Percentiles rank a stretch among this genome's conserved stretches.
These are phyloP conservation scores for Exsudoporus floridanus DNA, from an alignment of 1,284 basidiomycete genomes.

Conservation along the genomic window DNA sequence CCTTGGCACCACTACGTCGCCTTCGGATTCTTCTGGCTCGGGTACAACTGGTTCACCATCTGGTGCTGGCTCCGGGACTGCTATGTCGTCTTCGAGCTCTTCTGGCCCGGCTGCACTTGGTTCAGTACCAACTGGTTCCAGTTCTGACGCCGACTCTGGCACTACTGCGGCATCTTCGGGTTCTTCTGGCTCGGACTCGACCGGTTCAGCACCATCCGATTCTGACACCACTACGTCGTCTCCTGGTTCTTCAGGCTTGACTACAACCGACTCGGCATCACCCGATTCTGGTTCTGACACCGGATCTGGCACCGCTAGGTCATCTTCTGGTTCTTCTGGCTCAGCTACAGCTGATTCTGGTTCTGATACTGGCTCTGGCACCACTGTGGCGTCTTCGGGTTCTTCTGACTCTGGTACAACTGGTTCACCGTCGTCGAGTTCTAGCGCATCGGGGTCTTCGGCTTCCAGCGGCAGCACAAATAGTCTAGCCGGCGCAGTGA, in stretches of 20 bases:
- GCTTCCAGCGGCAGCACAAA: background rate
- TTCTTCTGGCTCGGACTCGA: background rate
- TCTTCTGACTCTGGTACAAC: background rate
- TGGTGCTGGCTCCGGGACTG: too few relatives aligned
- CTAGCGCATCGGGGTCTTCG: background rate
- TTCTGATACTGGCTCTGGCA: background rate
- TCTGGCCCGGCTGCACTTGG: too few relatives aligned
- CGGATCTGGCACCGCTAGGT: background rate
- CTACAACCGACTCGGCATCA: background rate
- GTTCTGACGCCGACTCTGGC: background rate
- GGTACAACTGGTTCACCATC: background rate
- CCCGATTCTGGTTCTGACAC: background rate
- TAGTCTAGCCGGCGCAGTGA: background rate
- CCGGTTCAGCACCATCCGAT: background rate
- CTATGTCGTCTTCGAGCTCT: too few relatives aligned
- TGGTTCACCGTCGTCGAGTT: background rate
- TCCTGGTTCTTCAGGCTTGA: too few relatives aligned
- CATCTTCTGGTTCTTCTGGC: background rate
- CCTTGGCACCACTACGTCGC: background rate
- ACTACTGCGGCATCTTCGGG: background rate
- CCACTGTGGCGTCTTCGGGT: background rate
- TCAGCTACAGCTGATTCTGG: background rate
- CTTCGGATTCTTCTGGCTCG: constrained; percentile 1
- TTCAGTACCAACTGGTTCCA: background rate
- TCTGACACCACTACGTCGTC: too few relatives aligned